Percentiles rank a stretch among this genome's conserved stretches.
Evolutionary conservation across 495 filamentous ascomycete species (phyloP).

Genomic region (Usnea hakonensis): DNA sequence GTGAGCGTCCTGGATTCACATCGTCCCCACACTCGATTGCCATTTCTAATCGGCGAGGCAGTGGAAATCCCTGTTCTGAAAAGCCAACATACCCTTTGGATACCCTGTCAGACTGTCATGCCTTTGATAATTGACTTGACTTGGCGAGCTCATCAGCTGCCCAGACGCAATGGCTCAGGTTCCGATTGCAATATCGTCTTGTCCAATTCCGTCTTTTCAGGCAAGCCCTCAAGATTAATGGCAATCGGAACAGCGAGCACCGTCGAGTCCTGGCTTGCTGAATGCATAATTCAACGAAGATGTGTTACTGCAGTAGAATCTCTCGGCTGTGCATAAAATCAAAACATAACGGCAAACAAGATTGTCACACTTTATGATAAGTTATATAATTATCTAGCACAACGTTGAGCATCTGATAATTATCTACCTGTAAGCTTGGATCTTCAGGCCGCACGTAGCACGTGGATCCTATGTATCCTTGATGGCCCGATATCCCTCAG

Average conservation of each 20-base stretch:
- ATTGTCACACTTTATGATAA: not conserved
- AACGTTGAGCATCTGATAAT: not conserved
- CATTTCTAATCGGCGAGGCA: not conserved
- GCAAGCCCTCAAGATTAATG: not conserved
- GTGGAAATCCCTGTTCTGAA: not conserved
- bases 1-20: not conserved
- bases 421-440: not conserved
- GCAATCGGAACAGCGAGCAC: not conserved
- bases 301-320: not conserved
- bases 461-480: not conserved
- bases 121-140: not conserved
- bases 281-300: not conserved
- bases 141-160: not conserved
- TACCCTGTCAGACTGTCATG: not conserved
- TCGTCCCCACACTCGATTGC: not conserved
- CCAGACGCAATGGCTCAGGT: not conserved
- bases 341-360: not conserved
- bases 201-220: not conserved
- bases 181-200: not conserved
- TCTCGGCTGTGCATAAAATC: not conserved
- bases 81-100: not conserved
- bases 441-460: not conserved
- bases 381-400: not conserved
- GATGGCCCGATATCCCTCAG: not conserved
- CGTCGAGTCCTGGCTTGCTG: not conserved